These are phyloP conservation scores for Solanum hybrid DNA, from an alignment of 305 asterid species.

Conservation along the genomic window DNA sequence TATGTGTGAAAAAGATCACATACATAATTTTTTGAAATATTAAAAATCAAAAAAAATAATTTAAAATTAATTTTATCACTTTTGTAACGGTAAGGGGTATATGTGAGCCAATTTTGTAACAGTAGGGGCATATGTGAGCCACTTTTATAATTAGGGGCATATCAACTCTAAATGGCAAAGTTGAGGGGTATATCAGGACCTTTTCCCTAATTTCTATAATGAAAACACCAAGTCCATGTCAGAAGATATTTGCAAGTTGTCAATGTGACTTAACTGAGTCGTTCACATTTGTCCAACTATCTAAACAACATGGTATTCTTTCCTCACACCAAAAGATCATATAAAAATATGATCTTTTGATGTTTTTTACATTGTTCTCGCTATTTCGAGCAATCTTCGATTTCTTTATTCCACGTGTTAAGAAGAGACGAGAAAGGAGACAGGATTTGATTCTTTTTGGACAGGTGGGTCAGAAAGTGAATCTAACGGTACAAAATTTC, in stretches of 20 bases:
- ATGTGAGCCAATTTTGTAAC: too few species aligned
- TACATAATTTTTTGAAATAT: too few species aligned
- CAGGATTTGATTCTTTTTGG: background rate
- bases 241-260: background rate
- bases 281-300: background rate
- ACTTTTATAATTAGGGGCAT: too few species aligned
- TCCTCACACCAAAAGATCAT: background rate
- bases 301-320: background rate
- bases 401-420: background rate
- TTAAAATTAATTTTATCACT: too few species aligned
- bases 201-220: background rate
- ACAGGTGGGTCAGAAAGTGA: background rate
- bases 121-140: too few species aligned
- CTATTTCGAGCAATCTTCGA: background rate
- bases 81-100: too few species aligned
- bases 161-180: too few species aligned
- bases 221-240: background rate
- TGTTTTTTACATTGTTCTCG: background rate
- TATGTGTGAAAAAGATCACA: too few species aligned
- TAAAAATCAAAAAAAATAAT: too few species aligned
- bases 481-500: background rate
- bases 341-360: background rate
- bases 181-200: too few species aligned
- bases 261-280: background rate
- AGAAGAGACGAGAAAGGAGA: background rate